Evolutionary conservation across 2,329 filamentous ascomycete genomes (phyloP).

Genomic region (Pseudogymnoascus destructans): DNA sequence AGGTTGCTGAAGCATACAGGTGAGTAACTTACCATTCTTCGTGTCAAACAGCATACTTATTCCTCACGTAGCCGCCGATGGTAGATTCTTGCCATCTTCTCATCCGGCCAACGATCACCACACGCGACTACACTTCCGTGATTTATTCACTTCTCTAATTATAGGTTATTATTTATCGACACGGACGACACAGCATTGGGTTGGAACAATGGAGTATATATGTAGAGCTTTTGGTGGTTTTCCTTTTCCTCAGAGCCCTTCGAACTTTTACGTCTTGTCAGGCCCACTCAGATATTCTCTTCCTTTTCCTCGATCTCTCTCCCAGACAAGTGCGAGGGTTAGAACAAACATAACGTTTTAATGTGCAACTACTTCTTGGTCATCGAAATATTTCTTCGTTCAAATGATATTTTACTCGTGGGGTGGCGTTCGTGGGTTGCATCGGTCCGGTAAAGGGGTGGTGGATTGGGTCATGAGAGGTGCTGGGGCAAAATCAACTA

Average conservation of each 20-base stretch:
- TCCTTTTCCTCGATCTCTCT: neutral
- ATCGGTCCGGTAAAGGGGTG: neutral
- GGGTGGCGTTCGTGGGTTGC: neutral
- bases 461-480: neutral
- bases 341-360: neutral
- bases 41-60: neutral
- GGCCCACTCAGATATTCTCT: neutral
- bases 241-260: neutral
- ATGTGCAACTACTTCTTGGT: neutral
- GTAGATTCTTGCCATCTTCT: slow-evolving; percentile 19
- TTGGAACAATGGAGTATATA: neutral
- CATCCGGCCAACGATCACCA: neutral
- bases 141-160: neutral
- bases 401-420: neutral
- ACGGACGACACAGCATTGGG: neutral
- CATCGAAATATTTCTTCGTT: neutral
- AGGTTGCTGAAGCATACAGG: slow-evolving; percentile 30
- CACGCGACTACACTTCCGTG: neutral
- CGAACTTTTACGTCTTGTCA: neutral
- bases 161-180: neutral
- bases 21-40: slow-evolving; percentile 18
- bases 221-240: slow-evolving; percentile 3
- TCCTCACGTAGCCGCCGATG: slow-evolving; percentile 27
- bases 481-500: neutral
- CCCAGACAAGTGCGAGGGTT: slow-evolving; percentile 8